Evolutionary conservation across 352 stramenopile genomes (phyloP).

Genomic region (Phytophthora aleatoria): DNA sequence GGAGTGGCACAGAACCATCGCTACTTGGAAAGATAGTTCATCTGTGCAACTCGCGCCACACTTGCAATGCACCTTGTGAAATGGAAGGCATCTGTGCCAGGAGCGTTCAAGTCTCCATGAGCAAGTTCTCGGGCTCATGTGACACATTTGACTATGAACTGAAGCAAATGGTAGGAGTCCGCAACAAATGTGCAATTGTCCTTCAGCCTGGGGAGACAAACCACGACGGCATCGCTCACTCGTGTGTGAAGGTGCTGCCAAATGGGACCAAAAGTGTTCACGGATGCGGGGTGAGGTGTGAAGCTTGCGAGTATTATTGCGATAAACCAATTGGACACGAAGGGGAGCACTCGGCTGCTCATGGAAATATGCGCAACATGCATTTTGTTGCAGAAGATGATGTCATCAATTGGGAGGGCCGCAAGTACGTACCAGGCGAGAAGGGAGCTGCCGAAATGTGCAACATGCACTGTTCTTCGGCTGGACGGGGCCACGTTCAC

Average conservation of each 20-base stretch:
- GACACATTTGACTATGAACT: slow-evolving; percentile 45
- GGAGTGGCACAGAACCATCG: background rate
- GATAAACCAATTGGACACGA: slow-evolving; percentile 42
- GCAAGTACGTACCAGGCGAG: slow-evolving; percentile 40
- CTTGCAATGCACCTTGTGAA: slow-evolving; percentile 34
- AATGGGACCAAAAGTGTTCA: slow-evolving; percentile 30
- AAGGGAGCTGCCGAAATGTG: slow-evolving; percentile 55
- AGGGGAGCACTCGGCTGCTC: slow-evolving; percentile 39
- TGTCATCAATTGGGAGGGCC: slow-evolving; percentile 29
- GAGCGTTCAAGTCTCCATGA: slow-evolving; percentile 36
- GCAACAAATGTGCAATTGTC: slow-evolving; percentile 37
- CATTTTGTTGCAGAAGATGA: slow-evolving; percentile 39
- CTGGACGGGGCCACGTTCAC: slow-evolving; percentile 50
- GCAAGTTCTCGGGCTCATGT: slow-evolving; percentile 35
- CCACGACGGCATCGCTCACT: slow-evolving; percentile 28
- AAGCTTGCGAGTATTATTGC: slow-evolving; percentile 52
- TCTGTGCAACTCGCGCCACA: slow-evolving; percentile 38
- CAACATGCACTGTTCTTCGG: slow-evolving; percentile 50
- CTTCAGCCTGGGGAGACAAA: slow-evolving; percentile 24
- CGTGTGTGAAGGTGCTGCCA: slow-evolving; percentile 26
- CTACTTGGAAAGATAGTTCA: slow-evolving; percentile 15
- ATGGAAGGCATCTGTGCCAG: slow-evolving; percentile 43
- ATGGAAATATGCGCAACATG: slow-evolving; percentile 63
- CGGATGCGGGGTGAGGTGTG: slow-evolving; percentile 35
- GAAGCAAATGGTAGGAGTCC: slow-evolving; percentile 44